phyloP scores from a whole-genome alignment of 2,329 filamentous ascomycete species.

The Verticillium zaregamsianum region DNA sequence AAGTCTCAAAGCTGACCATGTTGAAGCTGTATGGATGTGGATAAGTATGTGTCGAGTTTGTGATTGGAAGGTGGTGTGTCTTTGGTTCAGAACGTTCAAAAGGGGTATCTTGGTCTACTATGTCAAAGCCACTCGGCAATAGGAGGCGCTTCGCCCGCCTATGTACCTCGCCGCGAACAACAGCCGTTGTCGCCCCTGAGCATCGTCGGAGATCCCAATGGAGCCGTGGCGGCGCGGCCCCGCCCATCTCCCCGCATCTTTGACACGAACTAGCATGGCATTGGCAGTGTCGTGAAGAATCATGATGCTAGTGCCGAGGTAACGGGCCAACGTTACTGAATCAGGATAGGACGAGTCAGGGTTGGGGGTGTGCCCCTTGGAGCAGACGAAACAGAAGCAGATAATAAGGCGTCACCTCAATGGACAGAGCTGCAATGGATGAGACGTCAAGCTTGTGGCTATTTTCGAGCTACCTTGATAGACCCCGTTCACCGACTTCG shows the following conservation, averaged over 20 bases:
- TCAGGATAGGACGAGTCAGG: constrained; percentile 2
- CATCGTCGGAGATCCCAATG: not conserved
- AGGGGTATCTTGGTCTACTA: not conserved
- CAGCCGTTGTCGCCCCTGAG: not conserved
- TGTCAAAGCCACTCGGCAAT: not conserved
- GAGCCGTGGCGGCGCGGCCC: not conserved
- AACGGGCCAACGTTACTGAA: not conserved
- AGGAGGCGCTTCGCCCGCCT: not conserved
- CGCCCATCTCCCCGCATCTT: not conserved
- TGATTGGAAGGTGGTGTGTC: too few species aligned
- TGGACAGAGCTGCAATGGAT: not conserved
- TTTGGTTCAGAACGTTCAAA: not conserved
- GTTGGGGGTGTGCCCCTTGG: not conserved
- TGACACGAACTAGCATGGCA: not conserved
- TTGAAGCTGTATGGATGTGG: constrained; percentile 10
- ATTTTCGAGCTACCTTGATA: not conserved
- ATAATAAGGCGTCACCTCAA: not conserved
- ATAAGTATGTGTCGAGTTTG: not conserved
- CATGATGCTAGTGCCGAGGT: constrained; percentile 2
- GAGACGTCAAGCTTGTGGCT: not conserved
- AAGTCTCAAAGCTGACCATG: constrained; percentile 35
- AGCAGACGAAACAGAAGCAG: not conserved
- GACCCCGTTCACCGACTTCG: not conserved
- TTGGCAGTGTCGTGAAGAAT: not conserved
- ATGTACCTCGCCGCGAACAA: not conserved